Conservation (phyloP, 2,329 filamentous ascomycete species). For the Diplodia seriata region DNA sequence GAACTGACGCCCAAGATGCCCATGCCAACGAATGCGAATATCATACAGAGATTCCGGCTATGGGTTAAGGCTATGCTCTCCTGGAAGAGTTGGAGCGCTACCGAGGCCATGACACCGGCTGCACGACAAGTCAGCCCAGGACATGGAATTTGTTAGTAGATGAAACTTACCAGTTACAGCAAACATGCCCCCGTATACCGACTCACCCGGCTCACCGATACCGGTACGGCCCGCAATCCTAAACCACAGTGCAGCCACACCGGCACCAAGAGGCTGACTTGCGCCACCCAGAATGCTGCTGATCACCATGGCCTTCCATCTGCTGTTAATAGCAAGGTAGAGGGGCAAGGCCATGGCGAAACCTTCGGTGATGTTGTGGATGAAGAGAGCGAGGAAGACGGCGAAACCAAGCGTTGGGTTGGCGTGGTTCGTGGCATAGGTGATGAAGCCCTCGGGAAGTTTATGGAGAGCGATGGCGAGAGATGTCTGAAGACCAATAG, state of each 20-base stretch:
- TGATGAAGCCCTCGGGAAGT: slow-evolving; percentile 85
- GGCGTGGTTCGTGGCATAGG: slow-evolving; percentile 96
- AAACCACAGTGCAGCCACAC: slow-evolving; percentile 85
- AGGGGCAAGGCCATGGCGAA: slow-evolving; percentile 92
- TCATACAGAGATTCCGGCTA: slow-evolving; percentile 76
- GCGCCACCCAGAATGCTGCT: slow-evolving; percentile 83
- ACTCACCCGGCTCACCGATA: slow-evolving; percentile 58
- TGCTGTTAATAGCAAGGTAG: slow-evolving; percentile 86
- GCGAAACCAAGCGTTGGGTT: slow-evolving; percentile 87
- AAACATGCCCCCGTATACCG: slow-evolving; percentile 80
- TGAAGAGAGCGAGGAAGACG: slow-evolving; percentile 93
- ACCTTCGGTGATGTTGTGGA: slow-evolving; percentile 97
- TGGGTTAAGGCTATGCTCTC: slow-evolving; percentile 86
- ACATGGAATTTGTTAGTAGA: neutral
- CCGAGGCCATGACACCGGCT: slow-evolving; percentile 93
- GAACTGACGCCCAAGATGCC: slow-evolving; percentile 82
- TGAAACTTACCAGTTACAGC: slow-evolving; percentile 66
- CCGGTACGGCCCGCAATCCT: slow-evolving; percentile 65
- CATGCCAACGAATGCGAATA: slow-evolving; percentile 87
- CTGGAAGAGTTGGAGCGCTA: slow-evolving; percentile 85
- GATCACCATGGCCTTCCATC: slow-evolving; percentile 83
- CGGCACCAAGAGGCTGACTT: slow-evolving; percentile 86
- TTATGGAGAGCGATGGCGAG: slow-evolving; percentile 97
- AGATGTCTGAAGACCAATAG: slow-evolving; percentile 93
- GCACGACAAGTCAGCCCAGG: neutral